A percentile compares a stretch with the other conserved stretches of the same genome.
Evolutionary conservation across 352 stramenopile species (phyloP).

Genomic region (Globisporangium heterothallicum): DNA sequence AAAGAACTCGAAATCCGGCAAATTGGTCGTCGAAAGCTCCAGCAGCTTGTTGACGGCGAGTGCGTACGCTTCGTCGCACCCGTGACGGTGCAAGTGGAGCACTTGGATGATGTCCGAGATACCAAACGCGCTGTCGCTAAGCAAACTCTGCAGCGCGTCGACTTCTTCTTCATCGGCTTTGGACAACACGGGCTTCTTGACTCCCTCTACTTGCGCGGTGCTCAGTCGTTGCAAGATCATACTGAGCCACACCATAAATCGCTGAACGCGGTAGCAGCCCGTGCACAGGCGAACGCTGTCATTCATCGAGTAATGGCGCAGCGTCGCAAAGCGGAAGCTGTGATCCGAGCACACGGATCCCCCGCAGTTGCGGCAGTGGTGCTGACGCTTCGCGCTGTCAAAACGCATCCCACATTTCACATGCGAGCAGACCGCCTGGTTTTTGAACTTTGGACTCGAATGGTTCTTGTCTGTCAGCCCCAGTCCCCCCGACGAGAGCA

Average conservation of each 20-base stretch:
- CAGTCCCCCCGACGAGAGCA: constrained; percentile 50
- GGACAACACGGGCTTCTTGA: constrained; percentile 28
- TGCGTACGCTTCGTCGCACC: constrained; percentile 67
- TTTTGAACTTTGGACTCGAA: constrained; percentile 67
- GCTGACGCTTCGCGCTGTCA: constrained; percentile 73
- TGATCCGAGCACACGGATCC: constrained; percentile 77
- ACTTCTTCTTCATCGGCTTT: constrained; percentile 63
- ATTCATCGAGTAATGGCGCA: constrained; percentile 63
- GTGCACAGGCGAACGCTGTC: constrained; percentile 61
- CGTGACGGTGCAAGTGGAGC: constrained; percentile 74
- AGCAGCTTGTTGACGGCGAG: constrained; percentile 68
- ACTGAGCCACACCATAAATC: constrained; percentile 54
- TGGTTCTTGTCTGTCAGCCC: constrained; percentile 56
- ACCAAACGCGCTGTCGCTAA: constrained; percentile 51
- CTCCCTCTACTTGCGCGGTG: constrained; percentile 35
- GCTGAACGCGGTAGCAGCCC: constrained; percentile 70
- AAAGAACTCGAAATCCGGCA: constrained; percentile 84
- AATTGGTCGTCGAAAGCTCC: constrained; percentile 47
- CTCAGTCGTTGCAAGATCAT: constrained; percentile 64
- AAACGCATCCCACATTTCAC: constrained; percentile 62
- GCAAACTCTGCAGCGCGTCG: constrained; percentile 37
- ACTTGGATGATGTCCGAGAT: constrained; percentile 80
- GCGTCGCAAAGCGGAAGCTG: constrained; percentile 60
- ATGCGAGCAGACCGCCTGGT: constrained; percentile 48
- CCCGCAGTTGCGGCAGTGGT: constrained; percentile 80